Evolutionary conservation across 2,329 filamentous ascomycete genomes (phyloP), one percentile per base, ranked within the genome.

Genomic region (Beauveria sp.): DNA sequence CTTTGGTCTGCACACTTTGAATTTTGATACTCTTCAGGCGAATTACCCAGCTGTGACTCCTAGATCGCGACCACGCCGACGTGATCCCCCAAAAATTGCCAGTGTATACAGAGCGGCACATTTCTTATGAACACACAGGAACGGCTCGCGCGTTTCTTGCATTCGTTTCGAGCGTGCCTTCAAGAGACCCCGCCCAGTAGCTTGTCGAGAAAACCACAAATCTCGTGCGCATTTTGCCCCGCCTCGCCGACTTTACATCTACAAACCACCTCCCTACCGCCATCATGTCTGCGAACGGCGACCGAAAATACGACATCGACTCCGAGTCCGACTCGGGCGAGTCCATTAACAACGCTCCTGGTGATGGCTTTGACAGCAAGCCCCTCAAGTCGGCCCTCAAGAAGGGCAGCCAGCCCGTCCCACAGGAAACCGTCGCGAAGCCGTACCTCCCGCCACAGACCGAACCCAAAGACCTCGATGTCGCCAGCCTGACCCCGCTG

Each of bases 381-480:
- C 83, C 85, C 62, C 76, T 87, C 71, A 96, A 96, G 83, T 90
- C 93, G 51, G 87, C 91, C 28, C 79, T 98, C 77, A 97, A 97
- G 84, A 92, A 92, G 78, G 72, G 74, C 58, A 72, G 73, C 69
- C 76, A 81, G 61, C 83, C 78, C 45, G 77, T 87, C 64, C 79
- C 82, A 64, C 79, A 83, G 61, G 80, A 83, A 63, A 81, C 86
- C 61, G 81, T 84, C 54, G 68, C 76, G 71, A 78, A 76, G 67
- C 81, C 82, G 60, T 70, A 72, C 65, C 78, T 85, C 63, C 95
- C 95, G 70, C 90, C 92, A 69, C 95, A 99, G 81, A 96, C 95
- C 67, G 90, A 99, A 69, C 91, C 95, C 70, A 87, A 89, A 75
- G 88, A 92, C 69, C 84, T 99, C 72, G 91, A 98, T 72, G 84